Conservation (phyloP, 352 stramenopile species). For the Pythium sukuiense region DNA sequence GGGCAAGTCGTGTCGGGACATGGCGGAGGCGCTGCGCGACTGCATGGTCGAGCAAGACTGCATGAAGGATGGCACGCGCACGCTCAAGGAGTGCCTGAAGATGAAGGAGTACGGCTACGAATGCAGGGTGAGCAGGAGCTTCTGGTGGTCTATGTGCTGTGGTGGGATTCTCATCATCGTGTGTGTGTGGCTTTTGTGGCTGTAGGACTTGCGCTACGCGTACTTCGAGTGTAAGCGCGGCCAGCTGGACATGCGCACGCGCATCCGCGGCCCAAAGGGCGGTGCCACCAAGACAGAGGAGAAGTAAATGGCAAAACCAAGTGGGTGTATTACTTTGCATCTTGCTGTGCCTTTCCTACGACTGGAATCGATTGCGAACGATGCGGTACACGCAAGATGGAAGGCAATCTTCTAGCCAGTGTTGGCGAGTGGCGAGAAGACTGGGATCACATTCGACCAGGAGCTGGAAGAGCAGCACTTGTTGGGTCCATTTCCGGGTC, state of each 20-base stretch:
- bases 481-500: constrained; percentile 32
- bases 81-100: constrained; percentile 77
- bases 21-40: constrained; percentile 76
- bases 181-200: not conserved
- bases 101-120: constrained; percentile 66
- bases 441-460: constrained; percentile 44
- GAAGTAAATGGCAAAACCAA: constrained; percentile 14
- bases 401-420: constrained; percentile 6
- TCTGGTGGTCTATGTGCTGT: not conserved
- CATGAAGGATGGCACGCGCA: constrained; percentile 73
- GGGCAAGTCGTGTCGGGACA: constrained; percentile 84
- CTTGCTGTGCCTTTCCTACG: not conserved
- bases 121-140: constrained; percentile 48
- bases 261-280: constrained; percentile 77
- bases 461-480: constrained; percentile 42
- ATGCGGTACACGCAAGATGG: not conserved
- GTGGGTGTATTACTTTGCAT: not conserved
- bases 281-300: constrained; percentile 52
- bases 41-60: constrained; percentile 80
- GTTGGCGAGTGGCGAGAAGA: constrained; percentile 14
- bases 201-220: constrained; percentile 68
- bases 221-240: constrained; percentile 88
- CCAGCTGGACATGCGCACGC: constrained; percentile 83
- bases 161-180: no score
- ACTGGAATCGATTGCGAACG: not conserved